Base-by-base conservation (phyloP, 129 eudicot genomes). In the Lactuca sativa region DNA sequence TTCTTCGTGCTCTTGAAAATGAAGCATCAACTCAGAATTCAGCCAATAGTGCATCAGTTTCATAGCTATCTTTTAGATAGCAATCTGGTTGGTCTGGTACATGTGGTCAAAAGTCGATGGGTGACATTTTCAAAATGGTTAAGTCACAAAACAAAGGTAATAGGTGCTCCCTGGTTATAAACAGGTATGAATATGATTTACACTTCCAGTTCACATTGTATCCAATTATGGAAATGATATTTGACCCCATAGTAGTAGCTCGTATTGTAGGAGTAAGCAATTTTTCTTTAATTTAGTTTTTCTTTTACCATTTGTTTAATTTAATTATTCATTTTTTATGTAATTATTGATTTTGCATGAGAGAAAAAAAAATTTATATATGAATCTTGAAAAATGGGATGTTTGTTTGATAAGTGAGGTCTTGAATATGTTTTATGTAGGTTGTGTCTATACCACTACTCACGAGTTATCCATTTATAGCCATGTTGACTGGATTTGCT, bases 191-290 rank as follows among this genome's bases (percentile, higher is more conserved):
- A 21, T 21, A 21, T 21, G 21, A 21, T 21, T 21, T 21, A 21
- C 21, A 21, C 30, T 90, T 80, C 66, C 99, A 95, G 25, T 73
- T 86, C 25, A 53, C 82, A 16, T 31, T 90, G 40, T 95, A 85
- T 82, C 97, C 97, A 15, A 4, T 80, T 25, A 53, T 70, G 7
- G 90, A 85, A 82, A 90, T 56, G 72, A 41, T 60, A 18, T 6
- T 85, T 51, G 97, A 96, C 6, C 87, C 92, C 15, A 49, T 90
- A 30, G 25, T 70, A 62, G 40, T 83, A 58, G 65, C 88, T 59
- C 97, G 96, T 21, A 57, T 90, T 13, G 41, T 77, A 10, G 99
- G 91, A 75, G 99, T 93, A 87, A 81, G 95, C 55, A 59, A 59
- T 69, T 18, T 59, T 30, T 62, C 58, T 62, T 37, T 44, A 52